phyloP scores from a whole-genome alignment of 2,329 filamentous ascomycete genomes.

The Polytolypa hystricis region DNA sequence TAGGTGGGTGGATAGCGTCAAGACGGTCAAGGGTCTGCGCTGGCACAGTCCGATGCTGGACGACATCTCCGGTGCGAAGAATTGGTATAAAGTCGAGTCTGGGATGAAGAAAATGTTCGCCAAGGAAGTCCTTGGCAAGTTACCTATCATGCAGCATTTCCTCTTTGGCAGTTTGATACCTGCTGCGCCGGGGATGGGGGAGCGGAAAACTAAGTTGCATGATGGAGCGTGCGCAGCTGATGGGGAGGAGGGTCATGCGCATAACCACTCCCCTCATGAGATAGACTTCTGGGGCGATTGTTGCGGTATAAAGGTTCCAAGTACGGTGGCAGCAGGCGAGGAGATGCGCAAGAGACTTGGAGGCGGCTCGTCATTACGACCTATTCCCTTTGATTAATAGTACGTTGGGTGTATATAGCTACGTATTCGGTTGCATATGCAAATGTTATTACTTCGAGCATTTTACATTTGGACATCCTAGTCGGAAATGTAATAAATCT shows the following conservation, averaged over 20 bases:
- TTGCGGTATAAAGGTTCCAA: conserved; percentile 95
- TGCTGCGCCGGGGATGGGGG: conserved; percentile 66
- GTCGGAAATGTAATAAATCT: too few relatives aligned
- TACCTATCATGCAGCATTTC: conserved; percentile 98
- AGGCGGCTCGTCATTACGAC: conserved; percentile 54
- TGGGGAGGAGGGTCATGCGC: conserved; percentile 55
- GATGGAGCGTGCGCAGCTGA: too few relatives aligned
- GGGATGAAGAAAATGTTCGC: conserved; percentile 98
- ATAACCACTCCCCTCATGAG: conserved; percentile 28
- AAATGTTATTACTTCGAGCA: too few relatives aligned
- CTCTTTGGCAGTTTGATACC: conserved; percentile 79
- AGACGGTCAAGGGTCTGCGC: conserved; percentile 83
- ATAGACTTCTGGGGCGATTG: conserved; percentile 74
- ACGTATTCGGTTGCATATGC: too few relatives aligned
- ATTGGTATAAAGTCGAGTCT: conserved; percentile 82
- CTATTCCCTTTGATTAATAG: conserved; percentile 40
- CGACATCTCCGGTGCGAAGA: conserved; percentile 83
- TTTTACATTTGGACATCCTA: too few relatives aligned
- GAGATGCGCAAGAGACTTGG: conserved; percentile 69
- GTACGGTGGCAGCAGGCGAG: conserved; percentile 78
- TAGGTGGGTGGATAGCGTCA: conserved; percentile 86
- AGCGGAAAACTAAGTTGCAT: conserved; percentile 37
- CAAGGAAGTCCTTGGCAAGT: conserved; percentile 79
- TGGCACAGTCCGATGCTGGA: conserved; percentile 99
- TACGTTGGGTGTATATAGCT: too few relatives aligned